Evolutionary conservation across 2,329 filamentous ascomycete species (phyloP), one percentile per base, ranked within the genome.

Genomic region (Colletotrichum spaethianum): DNA sequence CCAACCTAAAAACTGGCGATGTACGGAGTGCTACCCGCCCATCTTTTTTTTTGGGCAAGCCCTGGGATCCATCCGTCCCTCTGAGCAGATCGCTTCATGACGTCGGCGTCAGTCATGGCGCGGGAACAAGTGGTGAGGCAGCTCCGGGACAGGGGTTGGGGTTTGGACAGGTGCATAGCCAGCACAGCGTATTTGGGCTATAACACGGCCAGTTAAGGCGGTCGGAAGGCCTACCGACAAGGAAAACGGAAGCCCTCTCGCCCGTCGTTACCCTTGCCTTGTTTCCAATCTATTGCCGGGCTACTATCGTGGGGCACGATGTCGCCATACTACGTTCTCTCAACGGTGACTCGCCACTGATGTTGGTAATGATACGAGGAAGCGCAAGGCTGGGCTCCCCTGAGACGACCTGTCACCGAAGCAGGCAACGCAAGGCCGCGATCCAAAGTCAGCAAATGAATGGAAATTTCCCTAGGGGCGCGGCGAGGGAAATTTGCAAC

Each of bases 71-170:
- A 44, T 66, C 60, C 38, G 46, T 70, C 63, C 56, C 59, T 65
- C 52, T 26, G 71, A 14, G 55, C 55, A 67, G 48, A 71, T 67
- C 55, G 50, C 48, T 60, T 60, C 64, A 70, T 74, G 72, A 73
- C 72, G 72, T 74, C 56, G 70, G 57, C 61, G 53, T 33, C 64
- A 74, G 60, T 69, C 61, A 63, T 61, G 52, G 52, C 53, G 56
- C 70, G 64, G 63, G 53, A 56, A 44, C 56, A 56, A 73, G 40
- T 53, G 40, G 65, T 64, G 60, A 70, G 44, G 70, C 70, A 73
- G 38, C 70, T 62, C 63, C 64, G 60, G 56, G 28, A 40, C 70
- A 64, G 64, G 72, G 59, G 68, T 65, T 44, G 64, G 69, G 53
- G 59, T 62, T 48, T 36, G 63, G 44, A 44, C 46, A 33, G 33